Conservation (phyloP, 345 rosid species). For the Salix purpurea region DNA sequence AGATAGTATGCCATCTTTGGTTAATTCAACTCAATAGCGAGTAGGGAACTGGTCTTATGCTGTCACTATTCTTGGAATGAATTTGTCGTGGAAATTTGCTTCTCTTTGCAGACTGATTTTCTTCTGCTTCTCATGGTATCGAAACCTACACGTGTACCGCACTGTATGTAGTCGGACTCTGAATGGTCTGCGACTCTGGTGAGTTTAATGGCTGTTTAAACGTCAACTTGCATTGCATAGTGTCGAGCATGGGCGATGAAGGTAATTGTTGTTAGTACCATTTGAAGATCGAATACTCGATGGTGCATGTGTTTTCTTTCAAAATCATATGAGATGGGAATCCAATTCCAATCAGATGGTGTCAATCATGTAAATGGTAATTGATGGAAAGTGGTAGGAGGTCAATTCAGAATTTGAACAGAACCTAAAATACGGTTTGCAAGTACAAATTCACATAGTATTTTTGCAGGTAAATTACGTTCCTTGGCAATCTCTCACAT, state of each 20-base stretch:
- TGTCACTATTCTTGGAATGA: background rate
- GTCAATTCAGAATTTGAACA: no score
- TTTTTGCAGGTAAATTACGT: no score
- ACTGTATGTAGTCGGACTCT: no score
- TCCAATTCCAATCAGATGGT: background rate
- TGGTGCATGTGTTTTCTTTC: background rate
- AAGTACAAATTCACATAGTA: no score
- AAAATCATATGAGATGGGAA: background rate
- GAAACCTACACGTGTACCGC: background rate
- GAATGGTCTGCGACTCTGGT: background rate
- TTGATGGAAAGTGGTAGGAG: background rate
- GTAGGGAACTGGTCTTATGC: conserved; percentile 8
- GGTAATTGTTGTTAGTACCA: background rate
- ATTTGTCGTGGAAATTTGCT: background rate
- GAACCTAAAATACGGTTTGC: no score
- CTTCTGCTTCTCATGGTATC: background rate
- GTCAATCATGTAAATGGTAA: background rate
- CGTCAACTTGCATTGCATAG: background rate
- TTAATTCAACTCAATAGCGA: background rate
- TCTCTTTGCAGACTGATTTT: background rate
- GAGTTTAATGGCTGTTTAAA: background rate
- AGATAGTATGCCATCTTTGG: background rate
- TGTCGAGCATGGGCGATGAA: background rate
- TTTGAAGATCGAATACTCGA: background rate
- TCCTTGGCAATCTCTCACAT: no score